Evolutionary conservation across 2,329 filamentous ascomycete genomes (phyloP), one percentile per base, ranked within the genome.

Genomic region (Paraphaeosphaeria minitans): DNA sequence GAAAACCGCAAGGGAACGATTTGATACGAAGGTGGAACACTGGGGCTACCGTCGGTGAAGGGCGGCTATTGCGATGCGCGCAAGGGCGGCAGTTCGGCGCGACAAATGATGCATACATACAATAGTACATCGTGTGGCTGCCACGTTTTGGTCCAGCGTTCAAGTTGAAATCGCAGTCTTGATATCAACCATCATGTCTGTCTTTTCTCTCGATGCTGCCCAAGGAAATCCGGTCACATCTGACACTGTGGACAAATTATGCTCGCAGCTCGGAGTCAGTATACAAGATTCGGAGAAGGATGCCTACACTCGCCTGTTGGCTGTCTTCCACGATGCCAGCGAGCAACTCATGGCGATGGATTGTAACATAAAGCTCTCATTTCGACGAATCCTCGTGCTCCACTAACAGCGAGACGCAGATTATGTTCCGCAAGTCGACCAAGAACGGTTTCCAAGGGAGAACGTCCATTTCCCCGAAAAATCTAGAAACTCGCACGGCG

Each of bases 261-360:
- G 75, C 62, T 57, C 62, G 12, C 55, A 66, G 29, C 64, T 78
- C 29, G 70, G 74, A 4, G 73, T 79, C 16, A 67, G 45, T 1
- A 66, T 78, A 57, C 64, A 73, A 33, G 64, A 73, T 55, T 62
- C 72, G 24, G 75, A 79, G 47, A 72, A 75, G 52, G 76, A 78
- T 21, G 77, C 77, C 19, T 78, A 78, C 54, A 64, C 67, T 27
- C 70, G 70, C 33, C 62, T 79, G 16, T 65, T 79, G 8, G 77
- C 76, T 3, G 75, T 76, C 0, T 77, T 78, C 45, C 76, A 78
- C 54, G 77, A 79, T 58, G 68, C 73, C 21, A 74, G 73, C 14
- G 71, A 74, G 48, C 69, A 75, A 19, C 39, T 79, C 16, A 77
- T 78, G 75, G 66, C 66, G 5, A 72, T 77, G 70, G 63, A 64